Base-by-base conservation (phyloP, 2,329 filamentous ascomycete genomes). In the Fusarium tupiense region DNA sequence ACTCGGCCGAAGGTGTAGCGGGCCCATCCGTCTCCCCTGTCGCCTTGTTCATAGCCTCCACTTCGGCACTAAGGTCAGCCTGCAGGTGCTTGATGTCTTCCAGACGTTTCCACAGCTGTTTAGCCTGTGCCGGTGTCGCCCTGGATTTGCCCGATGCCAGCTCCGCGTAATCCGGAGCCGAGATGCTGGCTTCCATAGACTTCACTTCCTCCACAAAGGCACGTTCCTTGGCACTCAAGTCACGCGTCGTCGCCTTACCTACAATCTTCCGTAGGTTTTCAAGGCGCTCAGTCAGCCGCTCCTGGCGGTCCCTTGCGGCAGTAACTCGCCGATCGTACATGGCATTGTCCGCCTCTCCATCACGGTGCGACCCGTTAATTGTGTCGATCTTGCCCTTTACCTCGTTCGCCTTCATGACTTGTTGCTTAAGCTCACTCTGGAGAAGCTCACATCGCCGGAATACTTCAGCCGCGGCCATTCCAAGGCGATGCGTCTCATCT, bases 371-470 rank as follows among this genome's bases (percentile, higher is more conserved):
- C 11, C 85, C 87, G 26, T 84, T 84, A 66, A 94, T 89, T 46
- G 86, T 86, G 72, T 95, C 92, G 37, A 95, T 90, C 74, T 90
- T 89, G 44, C 86, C 84, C 78, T 90, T 90, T 46, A 94, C 87
- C 76, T 92, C 89, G 61, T 90, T 89, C 35, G 90, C 91, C 74
- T 91, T 90, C 69, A 84, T 84, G 31, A 95, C 88, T 79, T 95
- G 93, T 70, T 91, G 89, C 72, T 85, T 86, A 47, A 95, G 86
- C 78, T 95, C 92, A 24, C 86, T 84, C 76, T 92, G 91, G 33
- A 95, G 86, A 52, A 90, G 86, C 74, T 92, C 88, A 70, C 92
- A 94, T 62, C 91, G 88, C 33, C 91, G 86, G 83, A 95, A 95
- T 11, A 95, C 85, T 76, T 94, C 92, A 3, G 92, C 89, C 2